Evolutionary conservation across 2,329 filamentous ascomycete species (phyloP).

Genomic region (Aspergillus fumigatus): DNA sequence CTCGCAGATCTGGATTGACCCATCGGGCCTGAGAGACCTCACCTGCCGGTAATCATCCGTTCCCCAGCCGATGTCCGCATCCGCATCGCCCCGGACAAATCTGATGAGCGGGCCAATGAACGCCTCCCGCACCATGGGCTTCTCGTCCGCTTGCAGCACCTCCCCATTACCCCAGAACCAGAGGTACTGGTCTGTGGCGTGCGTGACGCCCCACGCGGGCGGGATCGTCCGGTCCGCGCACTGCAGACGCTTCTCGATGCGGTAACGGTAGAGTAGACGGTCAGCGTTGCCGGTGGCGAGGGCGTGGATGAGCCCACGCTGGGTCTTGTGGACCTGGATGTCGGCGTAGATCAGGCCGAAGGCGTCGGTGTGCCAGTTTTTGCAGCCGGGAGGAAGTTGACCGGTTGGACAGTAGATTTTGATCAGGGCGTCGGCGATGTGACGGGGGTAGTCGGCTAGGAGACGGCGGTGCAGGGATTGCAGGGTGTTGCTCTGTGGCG

Average conservation of each 20-base stretch:
- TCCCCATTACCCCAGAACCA: constrained; percentile 54
- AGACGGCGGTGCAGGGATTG: constrained; percentile 44
- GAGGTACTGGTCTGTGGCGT: constrained; percentile 50
- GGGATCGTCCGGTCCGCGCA: constrained; percentile 43
- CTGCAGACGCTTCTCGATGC: constrained; percentile 50
- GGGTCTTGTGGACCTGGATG: constrained; percentile 51
- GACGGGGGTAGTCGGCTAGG: constrained; percentile 49
- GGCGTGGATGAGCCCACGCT: constrained; percentile 48
- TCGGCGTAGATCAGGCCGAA: constrained; percentile 55
- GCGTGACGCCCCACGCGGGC: constrained; percentile 50
- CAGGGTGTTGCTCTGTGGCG: constrained; percentile 40
- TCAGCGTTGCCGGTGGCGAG: constrained; percentile 43
- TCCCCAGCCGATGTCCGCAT: constrained; percentile 24
- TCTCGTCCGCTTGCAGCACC: constrained; percentile 41
- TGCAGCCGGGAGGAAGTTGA: constrained; percentile 35
- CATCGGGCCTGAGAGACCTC: constrained; percentile 44
- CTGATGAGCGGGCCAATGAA: constrained; percentile 26
- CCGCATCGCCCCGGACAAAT: constrained; percentile 23
- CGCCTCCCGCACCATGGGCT: constrained; percentile 32
- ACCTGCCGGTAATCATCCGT: constrained; percentile 31
- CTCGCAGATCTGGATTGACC: constrained; percentile 42
- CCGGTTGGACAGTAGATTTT: constrained; percentile 41
- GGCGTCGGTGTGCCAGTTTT: constrained; percentile 45
- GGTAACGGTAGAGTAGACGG: constrained; percentile 48
- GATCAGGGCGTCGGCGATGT: constrained; percentile 42